Evolutionary conservation across 371 early-diverging fungal genomes (phyloP).

Genomic region (Mortierella polycephala): DNA sequence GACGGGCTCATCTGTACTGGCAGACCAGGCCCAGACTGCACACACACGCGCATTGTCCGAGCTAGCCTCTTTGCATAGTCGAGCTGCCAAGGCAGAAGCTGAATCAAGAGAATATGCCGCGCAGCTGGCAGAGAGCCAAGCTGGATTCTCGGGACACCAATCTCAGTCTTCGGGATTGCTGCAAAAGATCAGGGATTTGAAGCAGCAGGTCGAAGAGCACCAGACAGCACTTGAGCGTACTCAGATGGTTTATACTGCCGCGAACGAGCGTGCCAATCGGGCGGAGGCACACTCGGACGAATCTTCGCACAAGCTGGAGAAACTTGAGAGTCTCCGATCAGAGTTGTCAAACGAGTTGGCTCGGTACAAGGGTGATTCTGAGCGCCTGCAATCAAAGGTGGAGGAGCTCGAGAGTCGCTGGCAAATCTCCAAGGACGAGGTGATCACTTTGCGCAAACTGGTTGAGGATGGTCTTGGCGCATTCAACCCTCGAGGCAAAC

Average conservation of each 20-base stretch:
- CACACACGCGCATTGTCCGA: slow-evolving; percentile 65
- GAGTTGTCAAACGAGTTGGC: slow-evolving; percentile 28
- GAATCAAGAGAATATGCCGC: slow-evolving; percentile 60
- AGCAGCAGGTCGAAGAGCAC: slow-evolving; percentile 56
- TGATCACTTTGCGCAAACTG: slow-evolving; percentile 45
- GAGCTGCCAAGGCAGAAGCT: slow-evolving; percentile 61
- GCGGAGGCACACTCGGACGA: slow-evolving; percentile 51
- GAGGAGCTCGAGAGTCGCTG: slow-evolving; percentile 46
- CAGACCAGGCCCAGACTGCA: slow-evolving; percentile 65
- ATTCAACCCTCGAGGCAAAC: slow-evolving; percentile 30
- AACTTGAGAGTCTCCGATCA: slow-evolving; percentile 38
- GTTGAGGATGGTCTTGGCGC: slow-evolving; percentile 56
- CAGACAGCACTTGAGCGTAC: slow-evolving; percentile 51
- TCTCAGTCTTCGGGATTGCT: slow-evolving; percentile 38
- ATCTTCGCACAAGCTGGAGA: slow-evolving; percentile 36
- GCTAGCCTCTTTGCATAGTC: slow-evolving; percentile 56
- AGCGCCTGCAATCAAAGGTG: slow-evolving; percentile 44
- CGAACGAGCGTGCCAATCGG: slow-evolving; percentile 55
- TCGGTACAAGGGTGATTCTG: slow-evolving; percentile 44
- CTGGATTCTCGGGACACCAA: slow-evolving; percentile 51
- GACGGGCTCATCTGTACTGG: slow-evolving; percentile 58
- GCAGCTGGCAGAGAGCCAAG: slow-evolving; percentile 48
- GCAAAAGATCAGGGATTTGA: slow-evolving; percentile 39
- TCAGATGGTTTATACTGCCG: slow-evolving; percentile 47
- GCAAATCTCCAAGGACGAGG: slow-evolving; percentile 55